Percentiles rank a stretch among this genome's conserved stretches.
Conservation (phyloP, 345 rosid genomes). For the Linum usitatissimum region DNA sequence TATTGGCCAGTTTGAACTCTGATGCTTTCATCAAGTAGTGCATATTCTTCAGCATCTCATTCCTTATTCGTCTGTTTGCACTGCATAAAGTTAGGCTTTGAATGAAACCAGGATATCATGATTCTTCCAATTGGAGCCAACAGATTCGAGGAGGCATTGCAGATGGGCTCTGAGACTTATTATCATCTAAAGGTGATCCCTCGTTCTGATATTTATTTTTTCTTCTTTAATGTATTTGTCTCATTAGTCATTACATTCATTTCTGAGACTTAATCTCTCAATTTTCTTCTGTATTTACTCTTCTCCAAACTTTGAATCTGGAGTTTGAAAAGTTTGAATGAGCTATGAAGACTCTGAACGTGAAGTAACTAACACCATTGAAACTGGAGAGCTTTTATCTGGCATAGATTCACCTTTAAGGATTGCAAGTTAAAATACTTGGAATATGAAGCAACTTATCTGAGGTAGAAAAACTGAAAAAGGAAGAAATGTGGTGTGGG, state of each 20-base stretch:
- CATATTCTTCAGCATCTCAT: neutral
- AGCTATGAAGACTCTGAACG: neutral
- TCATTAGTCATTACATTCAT: neutral
- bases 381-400: neutral
- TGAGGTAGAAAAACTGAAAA: neutral
- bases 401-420: neutral
- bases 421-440: neutral
- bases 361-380: neutral
- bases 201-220: conserved; percentile 3
- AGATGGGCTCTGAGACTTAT: conserved; percentile 92
- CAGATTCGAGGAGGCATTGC: conserved; percentile 91
- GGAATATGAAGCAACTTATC: neutral
- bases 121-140: conserved; percentile 80
- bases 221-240: neutral
- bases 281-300: neutral
- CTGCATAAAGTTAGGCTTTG: conserved; percentile 6
- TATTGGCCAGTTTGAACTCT: neutral
- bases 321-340: neutral
- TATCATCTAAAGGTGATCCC: conserved; percentile 83
- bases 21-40: neutral
- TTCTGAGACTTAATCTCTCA: neutral
- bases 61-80: neutral
- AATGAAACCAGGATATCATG: conserved; percentile 65
- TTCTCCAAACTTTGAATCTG: neutral
- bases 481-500: neutral